Evolutionary conservation across 2,329 filamentous ascomycete species (phyloP).

Genomic region (Aspergillus nomiae): DNA sequence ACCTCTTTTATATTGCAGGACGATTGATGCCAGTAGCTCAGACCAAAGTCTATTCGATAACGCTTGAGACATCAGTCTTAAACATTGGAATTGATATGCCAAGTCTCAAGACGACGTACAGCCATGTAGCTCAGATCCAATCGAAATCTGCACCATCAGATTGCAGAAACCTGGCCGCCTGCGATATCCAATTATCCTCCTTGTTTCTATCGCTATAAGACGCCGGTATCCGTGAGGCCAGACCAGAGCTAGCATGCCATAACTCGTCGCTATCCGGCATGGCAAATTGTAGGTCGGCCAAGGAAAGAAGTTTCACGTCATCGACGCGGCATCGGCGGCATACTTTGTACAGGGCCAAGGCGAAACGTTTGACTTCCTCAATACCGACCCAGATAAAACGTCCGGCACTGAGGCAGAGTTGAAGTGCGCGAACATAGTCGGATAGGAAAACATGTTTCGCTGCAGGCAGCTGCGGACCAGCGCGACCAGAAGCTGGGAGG

Average conservation of each 20-base stretch:
- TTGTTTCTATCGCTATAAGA: background rate
- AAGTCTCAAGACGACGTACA: too few relatives aligned
- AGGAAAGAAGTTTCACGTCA: constrained; percentile 3
- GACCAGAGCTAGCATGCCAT: constrained; percentile 1
- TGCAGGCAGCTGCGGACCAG: constrained; percentile 23
- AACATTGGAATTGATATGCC: too few relatives aligned
- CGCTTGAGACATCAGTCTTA: too few relatives aligned
- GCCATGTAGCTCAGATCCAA: background rate
- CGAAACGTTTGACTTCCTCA: constrained; percentile 29
- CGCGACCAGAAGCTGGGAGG: constrained; percentile 17
- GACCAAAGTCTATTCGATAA: too few relatives aligned
- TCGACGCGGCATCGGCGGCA: background rate
- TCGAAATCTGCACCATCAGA: background rate
- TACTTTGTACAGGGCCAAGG: constrained; percentile 25
- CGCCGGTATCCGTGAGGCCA: background rate
- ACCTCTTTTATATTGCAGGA: too few relatives aligned
- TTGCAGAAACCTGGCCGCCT: background rate
- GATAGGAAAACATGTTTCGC: constrained; percentile 26
- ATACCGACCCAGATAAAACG: constrained; percentile 23
- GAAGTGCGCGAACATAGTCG: constrained; percentile 23
- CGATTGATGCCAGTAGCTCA: too few relatives aligned
- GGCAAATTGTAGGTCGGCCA: constrained; percentile 22
- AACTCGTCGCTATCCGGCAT: constrained; percentile 14
- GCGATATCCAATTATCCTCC: background rate
- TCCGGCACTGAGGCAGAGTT: constrained; percentile 11